phyloP scores from a whole-genome alignment of 2,329 filamentous ascomycete genomes.

The Graphilbum sp. region DNA sequence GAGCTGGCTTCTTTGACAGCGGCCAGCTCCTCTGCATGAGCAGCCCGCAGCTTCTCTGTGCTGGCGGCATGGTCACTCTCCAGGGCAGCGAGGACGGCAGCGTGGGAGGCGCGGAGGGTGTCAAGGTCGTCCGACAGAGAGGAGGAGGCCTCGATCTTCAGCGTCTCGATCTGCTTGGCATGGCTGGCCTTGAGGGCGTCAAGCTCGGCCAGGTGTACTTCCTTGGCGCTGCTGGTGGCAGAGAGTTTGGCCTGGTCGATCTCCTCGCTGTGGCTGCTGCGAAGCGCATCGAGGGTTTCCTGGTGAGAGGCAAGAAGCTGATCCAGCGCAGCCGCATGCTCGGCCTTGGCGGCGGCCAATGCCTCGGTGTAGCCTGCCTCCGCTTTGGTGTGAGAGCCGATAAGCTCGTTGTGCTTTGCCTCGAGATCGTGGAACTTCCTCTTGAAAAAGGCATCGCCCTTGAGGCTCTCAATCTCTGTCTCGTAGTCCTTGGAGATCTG shows the following conservation, averaged over 20 bases:
- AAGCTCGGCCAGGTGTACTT: conserved; percentile 31
- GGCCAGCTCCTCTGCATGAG: conserved; percentile 16
- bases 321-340: conserved; percentile 30
- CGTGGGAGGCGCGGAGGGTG: conserved; percentile 26
- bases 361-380: conserved; percentile 22
- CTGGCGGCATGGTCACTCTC: conserved; percentile 23
- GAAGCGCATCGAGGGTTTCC: conserved; percentile 36
- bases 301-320: conserved; percentile 36
- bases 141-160: conserved; percentile 15
- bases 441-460: conserved; percentile 47
- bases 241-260: conserved; percentile 38
- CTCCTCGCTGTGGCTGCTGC: conserved; percentile 40
- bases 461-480: conserved; percentile 46
- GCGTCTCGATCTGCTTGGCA: conserved; percentile 23
- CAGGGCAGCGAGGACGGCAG: conserved; percentile 23
- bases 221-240: conserved; percentile 30
- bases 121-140: conserved; percentile 18
- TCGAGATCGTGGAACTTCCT: conserved; percentile 46
- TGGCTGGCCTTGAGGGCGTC: conserved; percentile 38
- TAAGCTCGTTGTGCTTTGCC: conserved; percentile 34
- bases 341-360: conserved; percentile 24
- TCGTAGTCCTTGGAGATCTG: conserved; percentile 45
- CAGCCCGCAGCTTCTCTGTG: conserved; percentile 19
- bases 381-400: conserved; percentile 12
- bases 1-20: conserved; percentile 12